phyloP scores from a whole-genome alignment of 345 rosid species.

The Pistacia vera region DNA sequence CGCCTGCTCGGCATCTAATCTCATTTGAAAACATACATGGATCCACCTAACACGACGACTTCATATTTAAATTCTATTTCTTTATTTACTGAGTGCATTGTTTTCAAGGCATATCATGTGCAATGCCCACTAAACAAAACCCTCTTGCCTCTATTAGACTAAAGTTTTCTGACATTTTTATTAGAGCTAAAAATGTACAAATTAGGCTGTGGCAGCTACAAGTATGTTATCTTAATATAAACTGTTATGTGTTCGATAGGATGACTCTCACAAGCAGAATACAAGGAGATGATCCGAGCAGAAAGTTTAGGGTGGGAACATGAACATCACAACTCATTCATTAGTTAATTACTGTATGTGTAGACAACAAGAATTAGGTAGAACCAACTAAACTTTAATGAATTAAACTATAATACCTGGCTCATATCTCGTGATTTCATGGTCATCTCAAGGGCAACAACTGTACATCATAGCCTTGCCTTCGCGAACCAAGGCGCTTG shows the following conservation, averaged over 20 bases:
- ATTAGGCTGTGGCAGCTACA: no score
- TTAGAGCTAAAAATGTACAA: no score
- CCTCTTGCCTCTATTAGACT: no score
- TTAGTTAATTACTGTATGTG: not conserved
- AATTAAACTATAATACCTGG: not conserved
- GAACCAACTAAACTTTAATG: constrained; percentile 15
- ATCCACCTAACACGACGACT: constrained; percentile 12
- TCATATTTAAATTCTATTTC: not conserved
- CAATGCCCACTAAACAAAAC: not conserved
- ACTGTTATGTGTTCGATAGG: no score
- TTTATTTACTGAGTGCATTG: not conserved
- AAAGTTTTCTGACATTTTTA: no score
- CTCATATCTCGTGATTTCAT: constrained; percentile 1
- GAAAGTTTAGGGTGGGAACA: not conserved
- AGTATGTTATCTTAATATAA: no score
- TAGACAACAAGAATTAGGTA: constrained; percentile 16
- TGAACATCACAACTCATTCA: no score
- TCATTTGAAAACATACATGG: not conserved
- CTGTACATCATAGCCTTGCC: not conserved
- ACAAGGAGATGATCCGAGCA: not conserved
- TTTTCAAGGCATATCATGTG: constrained; percentile 25
- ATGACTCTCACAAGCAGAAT: no score
- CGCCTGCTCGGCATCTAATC: no score
- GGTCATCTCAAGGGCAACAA: not conserved
- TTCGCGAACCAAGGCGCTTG: constrained; percentile 18